Base-by-base conservation (phyloP, 495 filamentous ascomycete genomes). In the Talaromyces proteolyticus region DNA sequence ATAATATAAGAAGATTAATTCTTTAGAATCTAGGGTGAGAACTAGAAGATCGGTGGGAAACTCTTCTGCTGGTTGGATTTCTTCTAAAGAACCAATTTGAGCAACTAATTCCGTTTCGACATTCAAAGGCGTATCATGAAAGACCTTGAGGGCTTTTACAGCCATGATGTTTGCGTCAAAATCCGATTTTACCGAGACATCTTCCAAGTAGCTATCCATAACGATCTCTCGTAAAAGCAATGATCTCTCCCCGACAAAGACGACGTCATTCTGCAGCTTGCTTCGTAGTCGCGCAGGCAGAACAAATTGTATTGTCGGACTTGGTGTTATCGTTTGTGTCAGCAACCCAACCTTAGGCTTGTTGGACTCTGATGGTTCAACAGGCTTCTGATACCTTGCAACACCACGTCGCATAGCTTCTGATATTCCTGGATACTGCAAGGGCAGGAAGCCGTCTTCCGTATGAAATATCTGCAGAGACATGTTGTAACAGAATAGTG, bases 11-110 rank as follows among this genome's bases (percentile, higher is more conserved):
- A 95, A 93, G 1, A 86, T 74, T 47, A 86, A 70, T 47, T 89
- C 78, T 20, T 79, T 82, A 18, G 75, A 78, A 40, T 84, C 81
- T 29, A 95, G 69, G 3, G 82, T 82, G 17, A 96, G 65, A 4
- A 88, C 71, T 24, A 96, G 69, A 25, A 91, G 68, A 56, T 97
- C 88, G 43, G 88, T 84, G 7, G 92, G 88, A 1, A 89, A 45
- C 2, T 62, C 48, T 8, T 54, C 49, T 7, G 44, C 7, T 0
- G 57, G 37, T 16, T 47, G 3, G 36, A 42, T 50, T 25, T 42
- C 19, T 42, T 48, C 20, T 23, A 52, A 43, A 23, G n/a, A 36
- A 19, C 39, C 18, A 17, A 45, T 47, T 45, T 51, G 51, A 18
- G 50, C 41, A 14, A 51, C 55, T 20, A 64, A 20, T 29, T 48